Evolutionary conservation across 2,329 filamentous ascomycete species (phyloP).

Genomic region (Cucurbitaria berberidis): DNA sequence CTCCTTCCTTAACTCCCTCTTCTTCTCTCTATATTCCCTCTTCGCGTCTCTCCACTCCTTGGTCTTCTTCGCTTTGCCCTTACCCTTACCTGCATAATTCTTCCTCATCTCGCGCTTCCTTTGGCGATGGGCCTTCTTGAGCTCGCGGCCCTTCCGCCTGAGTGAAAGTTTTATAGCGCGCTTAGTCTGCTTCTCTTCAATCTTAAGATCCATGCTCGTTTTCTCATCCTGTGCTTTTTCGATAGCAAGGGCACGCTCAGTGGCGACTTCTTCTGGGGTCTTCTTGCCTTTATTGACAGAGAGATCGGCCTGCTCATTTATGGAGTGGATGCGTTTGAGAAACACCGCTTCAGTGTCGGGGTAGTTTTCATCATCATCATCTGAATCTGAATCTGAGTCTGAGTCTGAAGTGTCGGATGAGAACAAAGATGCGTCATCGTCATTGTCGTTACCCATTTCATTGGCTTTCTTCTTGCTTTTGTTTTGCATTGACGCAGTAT

Average conservation of each 20-base stretch:
- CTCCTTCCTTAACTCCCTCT: slow-evolving; percentile 24
- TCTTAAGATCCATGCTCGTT: slow-evolving; percentile 22
- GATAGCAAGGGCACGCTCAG: slow-evolving; percentile 34
- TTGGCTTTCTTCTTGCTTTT: slow-evolving; percentile 9
- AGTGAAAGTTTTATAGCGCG: slow-evolving; percentile 11
- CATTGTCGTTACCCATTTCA: slow-evolving; percentile 18
- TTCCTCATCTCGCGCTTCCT: slow-evolving; percentile 30
- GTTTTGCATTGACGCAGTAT: background rate
- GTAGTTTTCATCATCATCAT: slow-evolving; percentile 22
- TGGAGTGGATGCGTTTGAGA: slow-evolving; percentile 25
- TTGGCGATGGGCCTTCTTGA: slow-evolving; percentile 17
- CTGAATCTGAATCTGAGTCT: slow-evolving; percentile 18
- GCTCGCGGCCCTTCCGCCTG: slow-evolving; percentile 4
- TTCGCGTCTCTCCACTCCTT: slow-evolving; percentile 30
- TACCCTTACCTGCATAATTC: slow-evolving; percentile 20
- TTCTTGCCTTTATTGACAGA: slow-evolving; percentile 35
- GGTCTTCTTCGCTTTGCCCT: slow-evolving; percentile 28
- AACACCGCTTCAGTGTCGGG: slow-evolving; percentile 15
- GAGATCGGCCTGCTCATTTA: slow-evolving; percentile 26
- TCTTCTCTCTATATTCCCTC: slow-evolving; percentile 30
- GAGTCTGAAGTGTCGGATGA: slow-evolving; percentile 33
- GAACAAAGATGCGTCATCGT: slow-evolving; percentile 28
- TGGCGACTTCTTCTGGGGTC: slow-evolving; percentile 20
- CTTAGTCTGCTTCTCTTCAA: slow-evolving; percentile 25
- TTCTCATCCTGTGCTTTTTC: slow-evolving; percentile 29